A percentile compares a stretch with the other conserved stretches of the same genome.
phyloP scores from a whole-genome alignment of 2,329 filamentous ascomycete species.

The Elsinoe ampelina region DNA sequence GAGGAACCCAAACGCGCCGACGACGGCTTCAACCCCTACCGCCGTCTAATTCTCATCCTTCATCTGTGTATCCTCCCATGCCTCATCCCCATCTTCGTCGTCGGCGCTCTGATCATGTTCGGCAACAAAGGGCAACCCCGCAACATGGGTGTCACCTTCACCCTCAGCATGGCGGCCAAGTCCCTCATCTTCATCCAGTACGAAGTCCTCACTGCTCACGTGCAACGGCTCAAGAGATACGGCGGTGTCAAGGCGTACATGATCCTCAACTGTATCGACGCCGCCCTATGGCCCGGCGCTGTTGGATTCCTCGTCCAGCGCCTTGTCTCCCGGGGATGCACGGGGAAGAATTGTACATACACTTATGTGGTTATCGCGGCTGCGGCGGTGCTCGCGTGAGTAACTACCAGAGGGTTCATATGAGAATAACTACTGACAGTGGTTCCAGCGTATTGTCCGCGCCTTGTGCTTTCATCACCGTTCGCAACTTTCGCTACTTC shows the following conservation, averaged over 20 bases:
- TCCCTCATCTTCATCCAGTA: slow-evolving; percentile 34
- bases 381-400: background rate
- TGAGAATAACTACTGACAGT: background rate
- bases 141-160: background rate
- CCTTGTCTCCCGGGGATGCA: background rate
- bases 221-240: slow-evolving; percentile 28
- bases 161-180: slow-evolving; percentile 22
- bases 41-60: background rate
- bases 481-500: background rate
- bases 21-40: background rate
- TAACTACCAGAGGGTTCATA: background rate
- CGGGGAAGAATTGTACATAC: background rate
- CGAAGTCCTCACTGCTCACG: slow-evolving; percentile 32
- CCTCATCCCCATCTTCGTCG: background rate
- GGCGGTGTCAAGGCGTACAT: slow-evolving; percentile 33
- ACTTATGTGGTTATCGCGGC: background rate
- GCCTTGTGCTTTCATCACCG: background rate
- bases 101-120: background rate
- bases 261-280: slow-evolving; percentile 35
- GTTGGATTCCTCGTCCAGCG: slow-evolving; percentile 21
- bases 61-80: background rate
- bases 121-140: background rate
- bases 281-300: slow-evolving; percentile 35
- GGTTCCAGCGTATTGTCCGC: background rate
- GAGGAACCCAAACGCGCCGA: background rate